Percentiles rank a stretch among this genome's conserved stretches.
Conservation (phyloP, 495 filamentous ascomycete species). For the Talaromyces wortmannii region DNA sequence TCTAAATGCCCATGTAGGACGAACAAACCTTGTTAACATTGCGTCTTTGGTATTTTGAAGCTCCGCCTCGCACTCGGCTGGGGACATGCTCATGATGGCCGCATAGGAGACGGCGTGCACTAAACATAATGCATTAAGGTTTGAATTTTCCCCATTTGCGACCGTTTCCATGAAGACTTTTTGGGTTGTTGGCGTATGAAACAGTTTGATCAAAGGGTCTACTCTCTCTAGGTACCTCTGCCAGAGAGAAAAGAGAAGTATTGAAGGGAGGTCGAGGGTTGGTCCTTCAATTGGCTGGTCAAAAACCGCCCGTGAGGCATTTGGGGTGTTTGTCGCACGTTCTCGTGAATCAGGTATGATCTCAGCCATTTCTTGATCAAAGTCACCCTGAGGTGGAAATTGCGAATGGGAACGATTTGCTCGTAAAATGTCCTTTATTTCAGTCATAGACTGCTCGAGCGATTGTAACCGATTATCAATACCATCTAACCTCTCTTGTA, state of each 20-base stretch:
- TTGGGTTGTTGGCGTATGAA: constrained; percentile 17
- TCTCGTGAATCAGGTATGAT: too few relatives aligned
- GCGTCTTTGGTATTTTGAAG: constrained; percentile 8
- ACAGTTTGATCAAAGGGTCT: constrained; percentile 20
- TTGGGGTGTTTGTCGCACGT: too few relatives aligned
- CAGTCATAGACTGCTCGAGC: constrained; percentile 4
- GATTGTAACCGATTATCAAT: constrained; percentile 7
- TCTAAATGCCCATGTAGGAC: not conserved
- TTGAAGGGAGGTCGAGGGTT: not conserved
- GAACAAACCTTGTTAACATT: constrained; percentile 37
- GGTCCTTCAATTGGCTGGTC: too few relatives aligned
- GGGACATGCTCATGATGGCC: constrained; percentile 53
- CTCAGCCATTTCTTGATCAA: too few relatives aligned
- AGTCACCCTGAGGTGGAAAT: too few relatives aligned
- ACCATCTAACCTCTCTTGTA: not conserved
- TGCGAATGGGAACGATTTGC: not conserved
- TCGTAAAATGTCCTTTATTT: constrained; percentile 6
- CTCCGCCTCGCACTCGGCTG: constrained; percentile 13
- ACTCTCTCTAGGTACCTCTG: constrained; percentile 18
- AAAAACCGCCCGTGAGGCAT: too few relatives aligned
- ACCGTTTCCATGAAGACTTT: constrained; percentile 6
- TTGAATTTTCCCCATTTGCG: not conserved
- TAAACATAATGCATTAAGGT: constrained; percentile 45
- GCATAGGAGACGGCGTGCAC: constrained; percentile 70
- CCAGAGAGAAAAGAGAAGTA: constrained; percentile 11